Conservation (phyloP, 345 rosid genomes). For the Hevea brasiliensis region DNA sequence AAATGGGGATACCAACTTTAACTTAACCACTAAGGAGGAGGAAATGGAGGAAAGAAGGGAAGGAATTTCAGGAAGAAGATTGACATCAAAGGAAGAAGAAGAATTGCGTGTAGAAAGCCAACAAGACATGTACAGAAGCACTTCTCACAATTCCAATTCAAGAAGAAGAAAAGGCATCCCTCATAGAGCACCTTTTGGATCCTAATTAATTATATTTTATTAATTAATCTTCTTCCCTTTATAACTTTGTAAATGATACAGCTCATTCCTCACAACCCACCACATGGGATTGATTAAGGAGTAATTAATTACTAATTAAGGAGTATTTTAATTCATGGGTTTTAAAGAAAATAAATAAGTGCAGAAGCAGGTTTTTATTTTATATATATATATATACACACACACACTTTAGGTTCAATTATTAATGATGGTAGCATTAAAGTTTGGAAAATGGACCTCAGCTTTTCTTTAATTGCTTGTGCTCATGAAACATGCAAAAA, state of each 20-base stretch:
- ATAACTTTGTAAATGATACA: conserved; percentile 13
- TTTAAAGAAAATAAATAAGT: too few species aligned
- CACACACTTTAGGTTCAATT: too few species aligned
- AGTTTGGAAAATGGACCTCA: conserved; percentile 16
- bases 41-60: conserved; percentile 31
- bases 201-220: conserved; percentile 10
- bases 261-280: conserved; percentile 23
- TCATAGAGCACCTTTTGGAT: conserved; percentile 64
- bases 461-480: too few species aligned
- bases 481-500: too few species aligned
- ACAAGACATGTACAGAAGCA: conserved; percentile 42
- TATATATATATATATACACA: too few species aligned
- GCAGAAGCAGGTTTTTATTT: too few species aligned
- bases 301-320: background rate
- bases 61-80: too few species aligned
- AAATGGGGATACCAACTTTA: conserved; percentile 54
- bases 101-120: conserved; percentile 61
- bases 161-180: conserved; percentile 91
- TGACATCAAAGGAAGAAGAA: conserved; percentile 42
- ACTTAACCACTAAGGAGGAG: conserved; percentile 46
- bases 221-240: background rate
- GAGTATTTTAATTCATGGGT: background rate
- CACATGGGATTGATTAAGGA: conserved; percentile 12
- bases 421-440: conserved; percentile 27
- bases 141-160: conserved; percentile 50